Percentiles rank a stretch among this genome's conserved stretches.
phyloP scores from a whole-genome alignment of 2,329 filamentous ascomycete genomes.

The Didymella lethalis region DNA sequence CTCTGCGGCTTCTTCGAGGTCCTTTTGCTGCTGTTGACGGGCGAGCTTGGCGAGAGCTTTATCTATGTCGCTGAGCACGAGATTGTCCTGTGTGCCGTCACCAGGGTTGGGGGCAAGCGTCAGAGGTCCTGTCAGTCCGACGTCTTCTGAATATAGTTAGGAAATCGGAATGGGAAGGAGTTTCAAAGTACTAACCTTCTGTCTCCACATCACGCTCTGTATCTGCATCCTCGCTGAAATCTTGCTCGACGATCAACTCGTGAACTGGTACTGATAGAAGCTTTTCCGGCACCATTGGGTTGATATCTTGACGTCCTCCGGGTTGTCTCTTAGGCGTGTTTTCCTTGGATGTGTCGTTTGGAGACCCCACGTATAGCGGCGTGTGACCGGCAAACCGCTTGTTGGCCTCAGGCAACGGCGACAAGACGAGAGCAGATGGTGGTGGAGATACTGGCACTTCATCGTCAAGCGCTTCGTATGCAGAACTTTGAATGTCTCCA shows the following conservation, averaged over 20 bases:
- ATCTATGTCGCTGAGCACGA: constrained; percentile 40
- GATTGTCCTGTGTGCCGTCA: constrained; percentile 42
- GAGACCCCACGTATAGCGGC: constrained; percentile 36
- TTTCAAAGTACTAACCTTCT: no score
- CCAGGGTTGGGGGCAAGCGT: constrained; percentile 44
- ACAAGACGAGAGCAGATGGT: constrained; percentile 39
- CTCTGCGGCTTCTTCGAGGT: constrained; percentile 21
- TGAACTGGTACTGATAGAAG: constrained; percentile 25
- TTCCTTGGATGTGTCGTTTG: background rate
- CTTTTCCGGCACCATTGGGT: constrained; percentile 8
- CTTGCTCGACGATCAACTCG: constrained; percentile 21
- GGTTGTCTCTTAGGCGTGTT: constrained; percentile 15
- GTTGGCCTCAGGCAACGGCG: constrained; percentile 47
- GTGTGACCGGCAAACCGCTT: constrained; percentile 50
- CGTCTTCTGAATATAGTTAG: constrained; percentile 23
- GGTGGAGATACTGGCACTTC: constrained; percentile 45
- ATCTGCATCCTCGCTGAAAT: constrained; percentile 18
- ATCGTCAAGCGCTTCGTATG: constrained; percentile 25
- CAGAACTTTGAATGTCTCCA: no score
- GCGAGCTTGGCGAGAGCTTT: constrained; percentile 37
- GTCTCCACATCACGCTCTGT: constrained; percentile 14
- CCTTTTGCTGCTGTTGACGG: constrained; percentile 26
- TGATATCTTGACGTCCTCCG: constrained; percentile 11
- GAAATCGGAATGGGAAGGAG: no score
- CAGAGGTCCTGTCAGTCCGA: constrained; percentile 41